Conservation (phyloP, 1,139 yeast species). For the Debaryomycetaceae sp. region DNA sequence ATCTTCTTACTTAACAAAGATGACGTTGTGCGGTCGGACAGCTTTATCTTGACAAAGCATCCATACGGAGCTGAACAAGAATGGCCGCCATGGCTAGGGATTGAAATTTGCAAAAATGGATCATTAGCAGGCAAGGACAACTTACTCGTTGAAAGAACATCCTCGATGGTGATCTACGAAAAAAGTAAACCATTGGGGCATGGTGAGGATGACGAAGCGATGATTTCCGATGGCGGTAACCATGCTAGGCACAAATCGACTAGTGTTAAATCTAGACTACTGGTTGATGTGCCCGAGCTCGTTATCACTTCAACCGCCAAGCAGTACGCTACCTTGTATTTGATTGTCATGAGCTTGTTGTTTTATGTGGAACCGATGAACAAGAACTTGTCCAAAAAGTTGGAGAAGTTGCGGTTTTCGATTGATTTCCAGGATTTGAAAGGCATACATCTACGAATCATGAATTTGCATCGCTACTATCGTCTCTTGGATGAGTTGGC, state of each 20-base stretch:
- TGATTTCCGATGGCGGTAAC: slow-evolving; percentile 9
- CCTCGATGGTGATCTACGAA: slow-evolving; percentile 33
- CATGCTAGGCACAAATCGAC: slow-evolving; percentile 5
- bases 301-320: slow-evolving; percentile 37
- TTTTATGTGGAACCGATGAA: slow-evolving; percentile 43
- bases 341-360: slow-evolving; percentile 30
- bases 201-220: slow-evolving; percentile 8
- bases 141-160: slow-evolving; percentile 34
- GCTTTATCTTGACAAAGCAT: slow-evolving; percentile 20
- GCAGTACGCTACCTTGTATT: slow-evolving; percentile 39
- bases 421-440: slow-evolving; percentile 38
- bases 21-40: slow-evolving; percentile 15
- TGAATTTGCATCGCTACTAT: slow-evolving; percentile 24
- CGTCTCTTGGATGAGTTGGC: slow-evolving; percentile 15
- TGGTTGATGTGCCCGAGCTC: slow-evolving; percentile 39
- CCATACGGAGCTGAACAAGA: slow-evolving; percentile 34
- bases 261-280: slow-evolving; percentile 14
- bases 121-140: slow-evolving; percentile 33
- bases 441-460: slow-evolving; percentile 26
- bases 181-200: slow-evolving; percentile 27
- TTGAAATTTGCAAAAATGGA: slow-evolving; percentile 38
- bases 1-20: slow-evolving; percentile 36
- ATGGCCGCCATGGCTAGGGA: slow-evolving; percentile 50
- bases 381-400: slow-evolving; percentile 27
- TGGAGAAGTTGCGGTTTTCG: slow-evolving; percentile 39